A percentile compares a stretch with the other conserved stretches of the same genome.
Evolutionary conservation across 2,329 filamentous ascomycete genomes (phyloP).

Genomic region (Colletotrichum orchidophilum): DNA sequence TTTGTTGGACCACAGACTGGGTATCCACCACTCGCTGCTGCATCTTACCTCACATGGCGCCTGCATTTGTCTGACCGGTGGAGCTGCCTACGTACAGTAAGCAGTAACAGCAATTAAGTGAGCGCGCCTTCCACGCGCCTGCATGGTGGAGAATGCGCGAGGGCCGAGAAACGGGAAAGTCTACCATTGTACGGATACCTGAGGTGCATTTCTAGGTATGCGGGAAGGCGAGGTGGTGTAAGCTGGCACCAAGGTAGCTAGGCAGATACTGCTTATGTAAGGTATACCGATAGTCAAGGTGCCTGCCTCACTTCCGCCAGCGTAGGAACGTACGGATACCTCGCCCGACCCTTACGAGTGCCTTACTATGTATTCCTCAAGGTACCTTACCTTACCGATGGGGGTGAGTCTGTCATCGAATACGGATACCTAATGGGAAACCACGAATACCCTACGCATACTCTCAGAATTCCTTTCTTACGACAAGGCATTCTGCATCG

Average conservation of each 20-base stretch:
- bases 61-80: constrained; percentile 21
- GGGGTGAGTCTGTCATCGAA: neutral
- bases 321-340: neutral
- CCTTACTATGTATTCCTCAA: no score
- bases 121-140: neutral
- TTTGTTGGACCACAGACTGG: neutral
- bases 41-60: constrained; percentile 15
- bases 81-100: neutral
- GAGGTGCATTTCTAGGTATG: neutral
- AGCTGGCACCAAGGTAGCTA: neutral
- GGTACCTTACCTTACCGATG: neutral
- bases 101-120: neutral
- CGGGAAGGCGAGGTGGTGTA: neutral
- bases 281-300: neutral
- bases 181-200: neutral
- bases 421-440: no score
- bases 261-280: neutral
- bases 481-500: neutral
- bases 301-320: neutral
- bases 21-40: neutral
- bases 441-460: neutral
- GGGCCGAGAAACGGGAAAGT: neutral
- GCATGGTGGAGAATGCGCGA: constrained; percentile 7
- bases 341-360: no score
- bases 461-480: neutral